phyloP scores from a whole-genome alignment of 2,329 filamentous ascomycete genomes.

The Rutstroemia sp. region DNA sequence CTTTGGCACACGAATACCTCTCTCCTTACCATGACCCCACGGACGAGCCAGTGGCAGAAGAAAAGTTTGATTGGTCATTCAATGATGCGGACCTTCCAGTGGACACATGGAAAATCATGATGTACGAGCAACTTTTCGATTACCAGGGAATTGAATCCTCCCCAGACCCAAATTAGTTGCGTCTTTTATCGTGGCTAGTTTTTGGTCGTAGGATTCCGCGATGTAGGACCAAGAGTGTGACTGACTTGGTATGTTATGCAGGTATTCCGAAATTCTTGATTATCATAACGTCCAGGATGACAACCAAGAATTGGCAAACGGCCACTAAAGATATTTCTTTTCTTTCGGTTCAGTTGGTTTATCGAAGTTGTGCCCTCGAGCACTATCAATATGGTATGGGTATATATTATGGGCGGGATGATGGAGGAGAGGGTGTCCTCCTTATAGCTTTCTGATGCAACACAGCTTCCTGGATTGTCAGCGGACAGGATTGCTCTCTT shows the following conservation, averaged over 20 bases:
- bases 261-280: conserved; percentile 98
- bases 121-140: conserved; percentile 53
- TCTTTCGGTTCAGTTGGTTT: conserved; percentile 5
- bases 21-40: conserved; percentile 95
- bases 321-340: conserved; percentile 10
- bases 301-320: conserved; percentile 17
- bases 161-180: conserved; percentile 1
- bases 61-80: conserved; percentile 99
- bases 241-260: conserved; percentile 36
- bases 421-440: neutral
- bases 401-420: conserved; percentile 6
- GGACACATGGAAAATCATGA: conserved; percentile 99
- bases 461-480: neutral
- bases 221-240: conserved; percentile 19
- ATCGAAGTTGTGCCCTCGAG: neutral
- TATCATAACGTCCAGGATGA: conserved; percentile 76
- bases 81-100: conserved; percentile 96
- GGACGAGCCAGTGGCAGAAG: conserved; percentile 89
- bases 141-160: conserved; percentile 17
- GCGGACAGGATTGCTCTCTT: conserved; percentile 1
- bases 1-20: conserved; percentile 86
- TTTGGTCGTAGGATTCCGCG: neutral
- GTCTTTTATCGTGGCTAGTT: conserved; percentile 2
- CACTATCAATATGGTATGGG: conserved; percentile 8
- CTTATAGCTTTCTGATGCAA: conserved; percentile 6